A percentile compares a stretch with the other conserved stretches of the same genome.
Evolutionary conservation across 1,284 basidiomycete species (phyloP).

Genomic region (Gymnopus androsaceus): DNA sequence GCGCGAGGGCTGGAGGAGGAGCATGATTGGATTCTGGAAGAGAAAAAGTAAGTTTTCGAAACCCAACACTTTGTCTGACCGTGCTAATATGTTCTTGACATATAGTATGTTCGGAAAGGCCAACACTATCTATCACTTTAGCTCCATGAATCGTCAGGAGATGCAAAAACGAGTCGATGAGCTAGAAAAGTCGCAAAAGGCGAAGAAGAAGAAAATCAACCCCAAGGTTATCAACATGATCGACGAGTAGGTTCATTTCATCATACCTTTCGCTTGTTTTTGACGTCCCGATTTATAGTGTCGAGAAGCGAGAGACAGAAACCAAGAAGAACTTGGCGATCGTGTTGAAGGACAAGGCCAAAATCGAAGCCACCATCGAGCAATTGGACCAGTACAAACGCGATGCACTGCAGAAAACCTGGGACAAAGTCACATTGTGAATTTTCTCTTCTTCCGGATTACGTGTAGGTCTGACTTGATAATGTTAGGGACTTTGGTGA

Average conservation of each 20-base stretch:
- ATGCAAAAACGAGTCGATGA: conserved; percentile 73
- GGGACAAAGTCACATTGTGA: conserved; percentile 92
- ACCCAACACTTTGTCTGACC: no score
- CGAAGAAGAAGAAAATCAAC: conserved; percentile 95
- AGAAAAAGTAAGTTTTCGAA: conserved; percentile 77
- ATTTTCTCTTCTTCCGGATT: conserved; percentile 28
- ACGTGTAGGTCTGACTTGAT: neutral
- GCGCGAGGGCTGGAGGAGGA: conserved; percentile 75
- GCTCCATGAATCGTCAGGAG: conserved; percentile 65
- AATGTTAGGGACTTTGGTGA: conserved; percentile 85
- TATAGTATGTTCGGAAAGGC: conserved; percentile 78
- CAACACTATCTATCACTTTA: conserved; percentile 86
- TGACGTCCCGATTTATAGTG: conserved; percentile 47
- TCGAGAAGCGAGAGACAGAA: conserved; percentile 91
- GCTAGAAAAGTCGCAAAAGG: conserved; percentile 80
- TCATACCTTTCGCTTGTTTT: neutral
- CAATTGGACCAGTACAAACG: conserved; percentile 94
- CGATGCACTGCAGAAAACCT: conserved; percentile 91
- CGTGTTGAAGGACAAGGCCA: conserved; percentile 92
- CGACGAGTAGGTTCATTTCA: conserved; percentile 66
- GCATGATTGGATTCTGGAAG: conserved; percentile 87
- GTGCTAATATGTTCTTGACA: no score
- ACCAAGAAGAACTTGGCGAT: conserved; percentile 89
- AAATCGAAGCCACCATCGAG: conserved; percentile 93
- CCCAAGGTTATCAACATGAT: conserved; percentile 96